A percentile compares a stretch with the other conserved stretches of the same genome.
Conservation (phyloP, 2,329 filamentous ascomycete genomes). For the Diaporthe longicolla region DNA sequence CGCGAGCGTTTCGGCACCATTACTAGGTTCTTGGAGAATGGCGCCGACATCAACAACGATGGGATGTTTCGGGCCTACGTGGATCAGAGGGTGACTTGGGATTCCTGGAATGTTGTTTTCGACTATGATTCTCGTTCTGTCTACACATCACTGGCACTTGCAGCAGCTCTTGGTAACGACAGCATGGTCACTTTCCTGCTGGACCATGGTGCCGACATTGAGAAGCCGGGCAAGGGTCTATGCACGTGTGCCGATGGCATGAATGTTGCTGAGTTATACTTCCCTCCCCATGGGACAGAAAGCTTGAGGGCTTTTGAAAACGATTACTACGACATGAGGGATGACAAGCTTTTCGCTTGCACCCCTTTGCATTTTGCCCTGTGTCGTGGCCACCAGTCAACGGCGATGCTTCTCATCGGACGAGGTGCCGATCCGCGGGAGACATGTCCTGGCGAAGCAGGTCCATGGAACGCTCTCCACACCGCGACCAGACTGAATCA, state of each 20-base stretch:
- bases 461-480: background rate
- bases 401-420: background rate
- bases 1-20: background rate
- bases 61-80: background rate
- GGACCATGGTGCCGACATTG: constrained; percentile 2
- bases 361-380: background rate
- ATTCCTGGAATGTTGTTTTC: background rate
- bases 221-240: background rate
- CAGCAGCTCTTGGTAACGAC: background rate
- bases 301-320: fast-evolving
- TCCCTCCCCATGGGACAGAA: background rate
- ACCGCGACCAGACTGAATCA: fast-evolving
- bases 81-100: background rate
- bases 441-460: background rate
- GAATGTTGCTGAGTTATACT: fast-evolving
- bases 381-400: background rate
- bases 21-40: background rate
- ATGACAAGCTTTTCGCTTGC: background rate
- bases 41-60: background rate
- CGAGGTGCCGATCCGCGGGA: background rate
- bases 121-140: background rate
- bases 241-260: background rate
- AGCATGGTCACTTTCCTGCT: background rate
- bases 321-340: background rate
- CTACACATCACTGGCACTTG: constrained; percentile 6